These are phyloP conservation scores for Microcyclospora tardicrescens DNA, from an alignment of 2,329 filamentous ascomycete genomes.

Conservation along the genomic window DNA sequence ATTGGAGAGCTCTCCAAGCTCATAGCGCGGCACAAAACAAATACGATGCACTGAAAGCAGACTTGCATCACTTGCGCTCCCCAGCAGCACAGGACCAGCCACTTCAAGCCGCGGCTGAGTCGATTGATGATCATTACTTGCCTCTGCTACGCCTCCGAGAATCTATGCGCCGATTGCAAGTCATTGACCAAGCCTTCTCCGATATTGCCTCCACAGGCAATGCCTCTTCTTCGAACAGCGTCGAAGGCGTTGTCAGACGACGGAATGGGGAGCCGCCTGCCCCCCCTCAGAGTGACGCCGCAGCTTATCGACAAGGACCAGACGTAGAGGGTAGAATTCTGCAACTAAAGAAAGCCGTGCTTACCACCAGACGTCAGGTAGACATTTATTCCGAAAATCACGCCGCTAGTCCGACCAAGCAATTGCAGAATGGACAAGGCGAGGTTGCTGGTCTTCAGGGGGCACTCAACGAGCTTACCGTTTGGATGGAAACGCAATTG, in stretches of 20 bases:
- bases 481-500: conserved; percentile 22
- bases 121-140: conserved; percentile 5
- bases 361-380: conserved; percentile 12
- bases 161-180: conserved; percentile 15
- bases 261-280: conserved; percentile 17
- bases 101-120: conserved; percentile 1
- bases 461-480: conserved; percentile 19
- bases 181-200: conserved; percentile 13
- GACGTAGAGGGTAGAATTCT: conserved; percentile 14
- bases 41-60: conserved; percentile 19
- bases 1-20: conserved; percentile 18
- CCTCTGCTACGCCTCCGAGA: conserved; percentile 17
- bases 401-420: not conserved
- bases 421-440: not conserved
- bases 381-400: conserved; percentile 1
- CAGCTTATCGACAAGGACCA: conserved; percentile 6
- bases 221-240: conserved; percentile 5
- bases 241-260: conserved; percentile 16
- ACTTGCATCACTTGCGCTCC: conserved; percentile 9
- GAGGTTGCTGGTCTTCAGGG: conserved; percentile 17
- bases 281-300: conserved; percentile 9
- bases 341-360: conserved; percentile 20
- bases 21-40: conserved; percentile 16
- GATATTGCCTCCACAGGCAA: conserved; percentile 9
- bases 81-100: not conserved